Evolutionary conservation across 495 filamentous ascomycete species (phyloP), one percentile per base, ranked within the genome.

Genomic region (Jackrogersella minutella): DNA sequence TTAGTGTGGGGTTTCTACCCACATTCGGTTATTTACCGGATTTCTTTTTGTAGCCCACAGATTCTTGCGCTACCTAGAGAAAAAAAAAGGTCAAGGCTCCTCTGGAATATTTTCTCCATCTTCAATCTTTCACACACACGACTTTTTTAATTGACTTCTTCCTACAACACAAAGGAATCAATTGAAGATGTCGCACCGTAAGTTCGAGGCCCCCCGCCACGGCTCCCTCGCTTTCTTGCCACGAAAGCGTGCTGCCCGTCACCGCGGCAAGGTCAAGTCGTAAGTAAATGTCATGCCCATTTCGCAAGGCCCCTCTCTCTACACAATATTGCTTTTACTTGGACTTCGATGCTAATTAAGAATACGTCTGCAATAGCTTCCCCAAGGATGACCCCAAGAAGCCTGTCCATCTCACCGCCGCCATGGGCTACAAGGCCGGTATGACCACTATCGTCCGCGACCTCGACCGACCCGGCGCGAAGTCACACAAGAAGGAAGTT

Each of bases 361-460:
- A 49, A 57, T 55, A 30, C 36, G 30, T 52, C 41, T 3, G 24
- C 1, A 14, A 24, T 16, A 70, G 92, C 85, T 99, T 99, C 90
- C 96, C 96, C 77, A 98, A 98, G 87, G 96, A 99, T 91, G 93
- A 99, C 86, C 84, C 93, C 70, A 98, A 98, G 89, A 95, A 98
- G 87, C 91, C 93, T 74, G 93, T 98, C 81, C 96, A 99, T 86
- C 86, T 99, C 73, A 99, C 96, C 65, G 96, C 96, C 80, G 86
- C 91, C 77, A 93, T 99, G 87, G 96, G 96, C 79, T 99, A 99
- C 90, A 99, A 99, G 91, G 96, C 96, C 77, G 96, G 96, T 84
- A 99, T 99, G 96, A 97, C 92, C 80, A 99, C 96, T 71, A 93
- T 98, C 84, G 96, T 99, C 80, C 96, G 96, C 84, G 96, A 99